These are phyloP conservation scores for Santalum album DNA, from an alignment of 164 flowering plant species.

Conservation along the genomic window DNA sequence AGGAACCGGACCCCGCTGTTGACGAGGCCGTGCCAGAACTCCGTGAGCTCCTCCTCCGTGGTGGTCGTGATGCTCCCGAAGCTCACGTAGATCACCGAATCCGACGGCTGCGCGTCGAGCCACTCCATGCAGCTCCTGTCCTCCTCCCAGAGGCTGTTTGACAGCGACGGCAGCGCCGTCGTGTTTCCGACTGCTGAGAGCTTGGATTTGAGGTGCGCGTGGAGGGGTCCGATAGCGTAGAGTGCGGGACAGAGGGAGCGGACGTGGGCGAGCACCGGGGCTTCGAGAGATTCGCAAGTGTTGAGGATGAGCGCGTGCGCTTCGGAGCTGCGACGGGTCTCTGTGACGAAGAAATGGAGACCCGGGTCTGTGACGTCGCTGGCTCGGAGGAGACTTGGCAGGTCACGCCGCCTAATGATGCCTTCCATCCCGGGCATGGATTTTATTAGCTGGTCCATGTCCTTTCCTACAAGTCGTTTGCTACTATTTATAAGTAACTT, in stretches of 20 bases:
- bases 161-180: not conserved
- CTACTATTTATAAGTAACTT: no score
- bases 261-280: constrained; percentile 12
- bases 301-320: constrained; percentile 20
- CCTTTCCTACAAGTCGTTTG: constrained; percentile 4
- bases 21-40: constrained; percentile 21
- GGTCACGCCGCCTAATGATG: constrained; percentile 18
- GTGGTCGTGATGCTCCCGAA: constrained; percentile 14
- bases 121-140: constrained; percentile 16
- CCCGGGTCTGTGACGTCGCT: not conserved
- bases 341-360: constrained; percentile 4
- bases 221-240: constrained; percentile 24
- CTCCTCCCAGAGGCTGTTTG: constrained; percentile 10
- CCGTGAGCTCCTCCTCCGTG: constrained; percentile 8
- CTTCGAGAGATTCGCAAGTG: constrained; percentile 23
- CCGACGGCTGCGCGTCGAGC: constrained; percentile 9
- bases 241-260: constrained; percentile 12
- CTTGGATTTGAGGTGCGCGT: constrained; percentile 8
- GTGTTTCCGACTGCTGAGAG: not conserved
- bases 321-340: constrained; percentile 5
- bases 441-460: constrained; percentile 10
- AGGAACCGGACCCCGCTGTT: constrained; percentile 12
- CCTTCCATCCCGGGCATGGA: constrained; percentile 11
- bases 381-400: constrained; percentile 14
- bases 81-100: constrained; percentile 20